Conservation (phyloP, 2,329 filamentous ascomycete species). For the Ampelomyces quisqualis region DNA sequence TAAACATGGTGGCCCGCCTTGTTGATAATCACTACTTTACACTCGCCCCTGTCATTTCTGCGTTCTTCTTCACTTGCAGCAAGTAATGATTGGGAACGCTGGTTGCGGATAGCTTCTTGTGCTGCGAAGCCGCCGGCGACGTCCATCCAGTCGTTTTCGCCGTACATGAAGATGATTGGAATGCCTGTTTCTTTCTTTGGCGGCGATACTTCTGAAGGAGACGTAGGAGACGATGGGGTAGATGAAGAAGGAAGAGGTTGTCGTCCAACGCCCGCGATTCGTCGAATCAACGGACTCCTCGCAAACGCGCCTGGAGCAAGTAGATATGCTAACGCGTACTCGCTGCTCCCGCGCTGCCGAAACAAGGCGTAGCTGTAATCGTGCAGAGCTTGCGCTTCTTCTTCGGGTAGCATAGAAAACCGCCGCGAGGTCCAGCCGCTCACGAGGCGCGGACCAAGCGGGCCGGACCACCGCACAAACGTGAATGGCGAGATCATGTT, state of each 20-base stretch:
- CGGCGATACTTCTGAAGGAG: too few relatives aligned
- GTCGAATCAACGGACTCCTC: constrained; percentile 78
- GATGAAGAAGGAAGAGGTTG: constrained; percentile 50
- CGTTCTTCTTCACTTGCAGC: constrained; percentile 68
- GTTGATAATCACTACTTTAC: constrained; percentile 77
- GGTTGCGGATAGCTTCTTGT: constrained; percentile 73
- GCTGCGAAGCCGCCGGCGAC: constrained; percentile 79
- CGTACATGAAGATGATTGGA: constrained; percentile 92
- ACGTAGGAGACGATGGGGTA: constrained; percentile 4
- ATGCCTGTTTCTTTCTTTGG: constrained; percentile 66
- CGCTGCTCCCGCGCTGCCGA: constrained; percentile 84
- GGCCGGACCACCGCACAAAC: constrained; percentile 82
- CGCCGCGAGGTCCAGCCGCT: constrained; percentile 93
- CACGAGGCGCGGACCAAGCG: constrained; percentile 85
- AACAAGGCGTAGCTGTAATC: constrained; percentile 95
- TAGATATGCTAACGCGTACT: constrained; percentile 90
- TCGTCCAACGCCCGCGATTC: constrained; percentile 84
- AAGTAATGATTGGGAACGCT: constrained; percentile 61
- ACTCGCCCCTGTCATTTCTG: constrained; percentile 71
- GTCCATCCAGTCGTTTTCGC: constrained; percentile 99
- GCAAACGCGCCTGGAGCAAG: constrained; percentile 93
- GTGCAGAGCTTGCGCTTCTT: constrained; percentile 82
- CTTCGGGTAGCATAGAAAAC: constrained; percentile 80
- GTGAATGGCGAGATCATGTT: constrained; percentile 90
- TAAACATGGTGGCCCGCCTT: constrained; percentile 73